phyloP scores from a whole-genome alignment of 192 early-diverging fungal species.

The Entomortierella parvispora region DNA sequence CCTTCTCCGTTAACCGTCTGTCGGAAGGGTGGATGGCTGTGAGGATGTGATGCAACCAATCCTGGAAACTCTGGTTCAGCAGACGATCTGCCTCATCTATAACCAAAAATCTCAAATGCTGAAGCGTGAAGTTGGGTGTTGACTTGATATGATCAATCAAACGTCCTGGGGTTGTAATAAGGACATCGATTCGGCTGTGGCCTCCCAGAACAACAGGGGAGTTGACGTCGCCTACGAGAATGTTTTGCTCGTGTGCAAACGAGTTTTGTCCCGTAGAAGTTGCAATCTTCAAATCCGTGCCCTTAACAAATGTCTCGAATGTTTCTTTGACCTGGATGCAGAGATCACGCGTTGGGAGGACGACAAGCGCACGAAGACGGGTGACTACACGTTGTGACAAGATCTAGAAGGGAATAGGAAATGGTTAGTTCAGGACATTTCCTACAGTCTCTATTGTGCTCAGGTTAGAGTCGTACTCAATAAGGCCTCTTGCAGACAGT shows the following conservation, averaged over 20 bases:
- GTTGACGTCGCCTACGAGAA: slow-evolving; percentile 52
- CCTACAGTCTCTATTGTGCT: too few relatives aligned
- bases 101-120: slow-evolving; percentile 90
- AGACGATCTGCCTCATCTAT: slow-evolving; percentile 98
- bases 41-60: slow-evolving; percentile 86
- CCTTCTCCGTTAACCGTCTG: neutral
- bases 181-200: slow-evolving; percentile 80
- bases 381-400: slow-evolving; percentile 78
- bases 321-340: slow-evolving; percentile 89
- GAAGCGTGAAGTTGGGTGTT: slow-evolving; percentile 88
- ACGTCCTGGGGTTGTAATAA: slow-evolving; percentile 96
- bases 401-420: slow-evolving; percentile 48
- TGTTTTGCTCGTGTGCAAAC: slow-evolving; percentile 75
- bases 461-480: neutral
- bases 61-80: slow-evolving; percentile 91
- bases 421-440: neutral
- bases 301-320: slow-evolving; percentile 80
- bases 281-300: slow-evolving; percentile 81
- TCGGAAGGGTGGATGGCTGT: slow-evolving; percentile 61
- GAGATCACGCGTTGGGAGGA: slow-evolving; percentile 94
- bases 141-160: slow-evolving; percentile 90
- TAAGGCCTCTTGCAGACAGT: neutral
- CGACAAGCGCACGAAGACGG: slow-evolving; percentile 86
- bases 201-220: slow-evolving; percentile 61
- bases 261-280: slow-evolving; percentile 82